Conservation (phyloP, 495 filamentous ascomycete species). For the Tirmania nivea region DNA sequence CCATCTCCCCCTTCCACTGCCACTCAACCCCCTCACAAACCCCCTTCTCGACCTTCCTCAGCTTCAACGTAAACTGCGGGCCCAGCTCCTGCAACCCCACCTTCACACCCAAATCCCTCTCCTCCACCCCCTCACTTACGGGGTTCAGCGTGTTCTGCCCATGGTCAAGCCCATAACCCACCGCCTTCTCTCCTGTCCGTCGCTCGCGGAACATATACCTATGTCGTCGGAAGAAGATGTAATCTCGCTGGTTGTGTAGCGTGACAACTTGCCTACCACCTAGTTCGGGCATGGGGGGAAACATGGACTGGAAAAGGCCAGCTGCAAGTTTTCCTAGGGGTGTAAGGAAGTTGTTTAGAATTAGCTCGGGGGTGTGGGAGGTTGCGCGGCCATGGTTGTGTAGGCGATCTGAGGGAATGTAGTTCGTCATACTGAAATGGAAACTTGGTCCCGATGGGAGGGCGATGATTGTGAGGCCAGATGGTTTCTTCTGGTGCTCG, state of each 20-base stretch:
- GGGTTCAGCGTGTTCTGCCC: constrained; percentile 27
- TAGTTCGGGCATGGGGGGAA: constrained; percentile 64
- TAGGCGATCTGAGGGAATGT: constrained; percentile 61
- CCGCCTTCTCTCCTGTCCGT: constrained; percentile 59
- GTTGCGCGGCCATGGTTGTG: constrained; percentile 78
- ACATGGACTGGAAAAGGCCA: constrained; percentile 60
- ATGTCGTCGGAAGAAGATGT: constrained; percentile 78
- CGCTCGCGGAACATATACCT: constrained; percentile 85
- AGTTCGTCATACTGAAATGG: constrained; percentile 63
- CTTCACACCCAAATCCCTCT: constrained; percentile 58
- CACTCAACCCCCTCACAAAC: constrained; percentile 50
- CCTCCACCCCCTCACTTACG: constrained; percentile 51
- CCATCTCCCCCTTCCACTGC: constrained; percentile 86
- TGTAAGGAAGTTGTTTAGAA: constrained; percentile 88
- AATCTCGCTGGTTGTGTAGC: constrained; percentile 87
- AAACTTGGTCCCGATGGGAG: constrained; percentile 71
- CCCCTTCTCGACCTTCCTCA: constrained; percentile 77
- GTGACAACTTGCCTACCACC: constrained; percentile 73
- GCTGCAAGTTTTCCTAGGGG: constrained; percentile 79
- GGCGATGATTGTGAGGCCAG: constrained; percentile 59
- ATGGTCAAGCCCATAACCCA: constrained; percentile 25
- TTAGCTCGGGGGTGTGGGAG: constrained; percentile 74
- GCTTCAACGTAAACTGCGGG: constrained; percentile 65
- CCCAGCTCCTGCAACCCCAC: constrained; percentile 73
- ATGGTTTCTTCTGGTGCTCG: constrained; percentile 63